Evolutionary conservation across 352 stramenopile species (phyloP), one percentile per base, ranked within the genome.

Genomic region (Phytophthora colocasiae): DNA sequence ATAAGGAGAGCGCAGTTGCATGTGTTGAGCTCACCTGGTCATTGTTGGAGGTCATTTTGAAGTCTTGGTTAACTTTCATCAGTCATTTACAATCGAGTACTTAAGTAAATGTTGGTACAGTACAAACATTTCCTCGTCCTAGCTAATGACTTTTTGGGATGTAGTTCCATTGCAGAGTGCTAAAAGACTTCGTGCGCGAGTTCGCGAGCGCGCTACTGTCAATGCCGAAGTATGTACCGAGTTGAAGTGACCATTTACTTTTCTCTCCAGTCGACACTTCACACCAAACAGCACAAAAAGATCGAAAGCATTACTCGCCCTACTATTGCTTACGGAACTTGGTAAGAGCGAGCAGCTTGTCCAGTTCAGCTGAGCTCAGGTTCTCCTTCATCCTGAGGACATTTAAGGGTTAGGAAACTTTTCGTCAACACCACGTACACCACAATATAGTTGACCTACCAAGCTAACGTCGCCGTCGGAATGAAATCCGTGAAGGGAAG

Each of bases 401-500:
- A 29, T 41, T 48, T 8, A 50, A 19, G 40, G n/a, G 40, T 26
- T 27, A 46, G 11, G 29, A 27, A 24, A 11, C 40, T 27, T 24
- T 24, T 22, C 22, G 22, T 22, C 22, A 45, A 31, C 27, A 31
- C 27, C 27, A 31, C 6, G 27, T 6, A 14, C 40, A 32, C 15
- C 45, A 31, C 4, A 58, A 41, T 26, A 6, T 7, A 45, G 40
- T 9, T 9, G 29, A 53, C 75, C 6, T 54, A 92, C 93, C 95
- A 99, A 10, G 92, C 93, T 34, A 98, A 58, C 2, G 91, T 98
- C 9, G 95, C 96, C n/a, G 90, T 97, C 10, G 96, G 96, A 41
- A 99, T 90, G 36, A 97, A 83, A 71, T 99, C 96, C 11, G 96
- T 98, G 77, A 99, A 98, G 1, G 96, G 96, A 47, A 99, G 64